These are phyloP conservation scores for Pulveroboletus ravenelii DNA, from an alignment of 768 basidiomycete genomes.

Conservation along the genomic window DNA sequence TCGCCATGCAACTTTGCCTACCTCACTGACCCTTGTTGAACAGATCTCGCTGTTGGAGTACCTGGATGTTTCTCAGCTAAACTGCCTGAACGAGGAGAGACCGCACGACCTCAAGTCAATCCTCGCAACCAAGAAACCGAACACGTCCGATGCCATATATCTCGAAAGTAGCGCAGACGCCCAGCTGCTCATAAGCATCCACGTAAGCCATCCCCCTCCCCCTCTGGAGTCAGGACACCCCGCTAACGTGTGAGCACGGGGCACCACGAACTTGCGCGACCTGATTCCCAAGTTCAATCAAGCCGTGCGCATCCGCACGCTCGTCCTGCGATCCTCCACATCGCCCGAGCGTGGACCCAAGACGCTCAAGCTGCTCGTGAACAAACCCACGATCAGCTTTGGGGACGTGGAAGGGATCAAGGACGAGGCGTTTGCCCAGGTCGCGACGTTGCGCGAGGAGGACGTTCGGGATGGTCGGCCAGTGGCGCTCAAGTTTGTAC, in stretches of 20 bases:
- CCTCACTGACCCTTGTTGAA: constrained; percentile 4
- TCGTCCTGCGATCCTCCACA: constrained; percentile 44
- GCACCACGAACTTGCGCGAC: not conserved
- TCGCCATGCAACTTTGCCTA: not conserved
- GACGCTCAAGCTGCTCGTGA: constrained; percentile 57
- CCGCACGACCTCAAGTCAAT: constrained; percentile 51
- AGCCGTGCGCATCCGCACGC: constrained; percentile 55
- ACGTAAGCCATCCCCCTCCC: constrained; percentile 38
- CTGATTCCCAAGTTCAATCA: constrained; percentile 59
- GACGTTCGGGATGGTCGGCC: constrained; percentile 41
- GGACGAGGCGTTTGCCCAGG: constrained; percentile 51
- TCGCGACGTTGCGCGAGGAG: constrained; percentile 47
- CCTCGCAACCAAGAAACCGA: constrained; percentile 39
- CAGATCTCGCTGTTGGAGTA: constrained; percentile 54
- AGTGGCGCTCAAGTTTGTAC: constrained; percentile 56
- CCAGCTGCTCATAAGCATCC: constrained; percentile 62
- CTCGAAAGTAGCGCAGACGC: constrained; percentile 70
- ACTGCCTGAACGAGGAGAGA: constrained; percentile 64
- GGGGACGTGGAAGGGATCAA: constrained; percentile 55
- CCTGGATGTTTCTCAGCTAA: constrained; percentile 55
- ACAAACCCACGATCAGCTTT: constrained; percentile 58
- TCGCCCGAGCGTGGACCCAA: constrained; percentile 47
- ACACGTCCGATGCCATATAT: constrained; percentile 38
- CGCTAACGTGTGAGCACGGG: not conserved
- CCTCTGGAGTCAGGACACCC: not conserved